Evolutionary conservation across 2,329 filamentous ascomycete species (phyloP), one percentile per base, ranked within the genome.

Genomic region (Metarhizium guizhouense): DNA sequence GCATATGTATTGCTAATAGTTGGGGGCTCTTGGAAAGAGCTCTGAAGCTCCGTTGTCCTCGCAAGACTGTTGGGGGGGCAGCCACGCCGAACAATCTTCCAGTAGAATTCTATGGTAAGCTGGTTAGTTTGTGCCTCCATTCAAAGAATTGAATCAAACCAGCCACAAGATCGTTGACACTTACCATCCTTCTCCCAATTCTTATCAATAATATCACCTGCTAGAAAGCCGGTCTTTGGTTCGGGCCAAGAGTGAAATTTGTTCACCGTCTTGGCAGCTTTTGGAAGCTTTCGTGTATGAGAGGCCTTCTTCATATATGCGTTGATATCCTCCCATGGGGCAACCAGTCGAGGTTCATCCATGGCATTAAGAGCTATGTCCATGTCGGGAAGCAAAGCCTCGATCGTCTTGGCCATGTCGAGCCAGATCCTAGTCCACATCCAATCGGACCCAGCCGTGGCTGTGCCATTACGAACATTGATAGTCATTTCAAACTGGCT

Each of bases 301-400:
- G 74, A 71, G 38, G 83, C 83, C 56, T 76, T 74, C 49, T 72
- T 66, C 69, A 88, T 75, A 55, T 79, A 76, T 0, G 67, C 66
- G 30, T 80, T 70, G 52, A 87, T 78, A 6, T 82, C 77, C 63
- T 87, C 83, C 76, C 79, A 86, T 3, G 83, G 78, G 2, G 82
- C 80, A 13, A 87, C 76, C 8, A 88, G 63, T 30, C 84, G 75
- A 43, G 84, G 84, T 64, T 87, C 84, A 61, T 88, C 85, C 77
- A 87, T 82, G 36, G 79, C 74, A 59, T 87, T 88, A 57, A 87
- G 74, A 0, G 84, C 77, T 56, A 87, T 76, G 58, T 87, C 84
- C 79, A 88, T 83, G 62, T 88, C 84, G 2, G 84, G 84, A 16
- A 87, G 70, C 54, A 80, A 57, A 43, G 78, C 69, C 59, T 79